Evolutionary conservation across 2,329 filamentous ascomycete species (phyloP), one percentile per base, ranked within the genome.

Genomic region (Phaeophleospora eucalypticola): DNA sequence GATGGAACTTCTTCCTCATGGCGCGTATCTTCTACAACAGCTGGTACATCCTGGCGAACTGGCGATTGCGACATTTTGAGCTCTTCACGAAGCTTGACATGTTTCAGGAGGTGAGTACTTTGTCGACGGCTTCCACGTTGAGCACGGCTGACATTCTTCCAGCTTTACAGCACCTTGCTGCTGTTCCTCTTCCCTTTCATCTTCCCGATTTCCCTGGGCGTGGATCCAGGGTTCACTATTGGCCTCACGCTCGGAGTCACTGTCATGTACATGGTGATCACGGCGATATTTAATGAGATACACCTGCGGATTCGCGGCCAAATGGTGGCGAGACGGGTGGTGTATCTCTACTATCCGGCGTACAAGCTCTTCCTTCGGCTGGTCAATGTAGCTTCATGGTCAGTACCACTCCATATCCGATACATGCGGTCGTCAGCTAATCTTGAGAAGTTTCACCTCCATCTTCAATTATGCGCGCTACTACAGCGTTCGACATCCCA

Each of bases 1-100:
- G 74, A 12, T 77, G 74, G 74, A 77, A 77, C 41, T 77, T 76
- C 60, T 77, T 77, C 61, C 73, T 75, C 43, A 69, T 75, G 2
- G 71, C 71, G 34, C 68, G 74, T 12, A 66, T 77, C 58, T 75
- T 65, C 57, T 72, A 75, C 54, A 71, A 76, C 52, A 58, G 74
- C 53, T 54, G 58, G 3, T 77, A 77, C 44, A 71, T 77, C 15
- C 45, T 76, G 1, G 59, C 58, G 9, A 68, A 63, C 48, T 77
- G 74, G 74, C 71, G 71, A 45, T 62, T 77, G 6, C 72, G 73
- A 3, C 69, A 64, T 61, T 74, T 68, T 65, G 74, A 77, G 51
- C 50, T 77, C n/a, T 72, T 72, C 2, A 65, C 73, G 1, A 77
- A 77, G 58, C 55, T 76, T 9, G 74, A 73, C 35, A 72, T 76